Conservation (phyloP, 2,329 filamentous ascomycete genomes). For the Epichloe coenophiala region DNA sequence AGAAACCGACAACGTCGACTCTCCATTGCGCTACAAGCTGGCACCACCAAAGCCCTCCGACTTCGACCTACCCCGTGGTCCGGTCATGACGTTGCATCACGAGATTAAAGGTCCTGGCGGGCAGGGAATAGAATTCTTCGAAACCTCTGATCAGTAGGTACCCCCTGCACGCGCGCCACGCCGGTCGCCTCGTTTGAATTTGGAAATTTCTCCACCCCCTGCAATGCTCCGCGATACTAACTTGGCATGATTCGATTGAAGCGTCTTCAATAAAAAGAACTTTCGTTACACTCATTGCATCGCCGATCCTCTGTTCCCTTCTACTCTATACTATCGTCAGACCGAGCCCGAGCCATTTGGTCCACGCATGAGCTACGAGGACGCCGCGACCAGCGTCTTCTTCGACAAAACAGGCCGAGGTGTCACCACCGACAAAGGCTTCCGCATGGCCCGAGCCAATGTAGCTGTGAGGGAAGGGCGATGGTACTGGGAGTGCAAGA, state of each 20-base stretch:
- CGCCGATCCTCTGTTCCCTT: slow-evolving; percentile 74
- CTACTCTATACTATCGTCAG: slow-evolving; percentile 77
- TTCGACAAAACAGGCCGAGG: slow-evolving; percentile 64
- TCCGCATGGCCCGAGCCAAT: slow-evolving; percentile 82
- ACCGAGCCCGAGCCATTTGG: slow-evolving; percentile 76
- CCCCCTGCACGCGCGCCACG: no score
- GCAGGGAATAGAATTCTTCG: slow-evolving; percentile 42
- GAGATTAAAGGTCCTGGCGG: slow-evolving; percentile 35
- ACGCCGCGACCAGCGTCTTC: slow-evolving; percentile 62
- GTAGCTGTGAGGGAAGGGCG: slow-evolving; percentile 79
- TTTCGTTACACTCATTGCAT: slow-evolving; percentile 88
- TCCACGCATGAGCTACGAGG: slow-evolving; percentile 82
- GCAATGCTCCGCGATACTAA: slow-evolving; percentile 3
- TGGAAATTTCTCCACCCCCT: neutral
- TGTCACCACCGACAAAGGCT: slow-evolving; percentile 84
- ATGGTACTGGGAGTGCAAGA: slow-evolving; percentile 89
- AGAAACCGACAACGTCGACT: slow-evolving; percentile 28
- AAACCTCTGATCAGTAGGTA: slow-evolving; percentile 50
- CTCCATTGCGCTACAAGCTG: slow-evolving; percentile 47
- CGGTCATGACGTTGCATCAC: slow-evolving; percentile 44
- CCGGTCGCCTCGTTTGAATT: neutral
- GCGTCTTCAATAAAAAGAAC: slow-evolving; percentile 52
- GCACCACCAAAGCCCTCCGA: slow-evolving; percentile 49
- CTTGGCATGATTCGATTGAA: slow-evolving; percentile 17
- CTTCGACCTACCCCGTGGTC: slow-evolving; percentile 45